A percentile compares a stretch with the other conserved stretches of the same genome.
Conservation (phyloP, 2,329 filamentous ascomycete genomes). For the Thielaviopsis punctulata region DNA sequence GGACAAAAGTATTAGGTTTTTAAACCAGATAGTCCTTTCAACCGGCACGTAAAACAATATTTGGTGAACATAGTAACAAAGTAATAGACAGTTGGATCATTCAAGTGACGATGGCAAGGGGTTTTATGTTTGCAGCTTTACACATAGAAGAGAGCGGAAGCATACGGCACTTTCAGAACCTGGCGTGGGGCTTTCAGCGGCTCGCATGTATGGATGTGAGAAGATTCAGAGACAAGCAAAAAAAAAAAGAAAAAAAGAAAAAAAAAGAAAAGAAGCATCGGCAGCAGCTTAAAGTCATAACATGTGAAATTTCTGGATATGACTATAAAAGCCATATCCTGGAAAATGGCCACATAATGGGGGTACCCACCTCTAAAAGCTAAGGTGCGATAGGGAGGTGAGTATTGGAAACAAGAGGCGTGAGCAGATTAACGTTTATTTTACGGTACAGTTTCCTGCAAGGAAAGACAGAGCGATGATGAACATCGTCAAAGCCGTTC, state of each 20-base stretch:
- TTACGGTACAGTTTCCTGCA: too few species aligned
- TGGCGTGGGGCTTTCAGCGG: not conserved
- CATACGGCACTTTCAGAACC: not conserved
- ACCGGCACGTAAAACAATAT: too few species aligned
- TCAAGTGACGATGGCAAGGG: not conserved
- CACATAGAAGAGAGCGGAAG: not conserved
- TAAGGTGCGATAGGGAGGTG: not conserved
- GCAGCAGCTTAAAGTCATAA: too few species aligned
- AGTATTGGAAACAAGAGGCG: not conserved
- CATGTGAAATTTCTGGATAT: not conserved
- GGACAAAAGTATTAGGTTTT: not conserved
- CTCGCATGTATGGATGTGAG: not conserved
- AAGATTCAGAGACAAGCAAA: not conserved
- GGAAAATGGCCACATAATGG: not conserved
- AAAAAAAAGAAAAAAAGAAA: not conserved
- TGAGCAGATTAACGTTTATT: not conserved
- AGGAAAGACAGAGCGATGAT: not conserved
- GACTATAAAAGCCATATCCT: not conserved
- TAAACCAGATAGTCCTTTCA: too few species aligned
- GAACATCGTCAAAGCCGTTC: not conserved
- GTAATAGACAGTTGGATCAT: not conserved
- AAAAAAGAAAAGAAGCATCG: too few species aligned
- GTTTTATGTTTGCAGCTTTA: not conserved
- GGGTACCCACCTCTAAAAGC: not conserved
- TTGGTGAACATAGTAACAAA: too few species aligned